Evolutionary conservation across 2,329 filamentous ascomycete species (phyloP).

Genomic region (Sphaerulina musiva): DNA sequence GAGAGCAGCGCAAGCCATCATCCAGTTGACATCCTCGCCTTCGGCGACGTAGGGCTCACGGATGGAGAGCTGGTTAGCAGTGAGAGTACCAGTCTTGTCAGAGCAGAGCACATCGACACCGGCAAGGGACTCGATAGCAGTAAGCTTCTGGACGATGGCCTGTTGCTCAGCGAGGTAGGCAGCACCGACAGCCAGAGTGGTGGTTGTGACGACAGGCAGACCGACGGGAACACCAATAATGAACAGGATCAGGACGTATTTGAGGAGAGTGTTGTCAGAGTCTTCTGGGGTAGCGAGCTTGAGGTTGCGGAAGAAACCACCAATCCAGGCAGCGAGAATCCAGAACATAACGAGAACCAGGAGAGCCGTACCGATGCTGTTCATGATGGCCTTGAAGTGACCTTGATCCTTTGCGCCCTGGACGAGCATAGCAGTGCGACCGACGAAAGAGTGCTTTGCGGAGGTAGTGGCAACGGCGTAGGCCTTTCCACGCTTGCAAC

Average conservation of each 20-base stretch:
- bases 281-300: conserved; percentile 54
- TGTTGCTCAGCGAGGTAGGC: conserved; percentile 72
- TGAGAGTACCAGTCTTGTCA: conserved; percentile 74
- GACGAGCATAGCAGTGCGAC: conserved; percentile 66
- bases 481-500: conserved; percentile 73
- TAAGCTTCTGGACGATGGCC: conserved; percentile 73
- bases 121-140: conserved; percentile 68
- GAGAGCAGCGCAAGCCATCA: conserved; percentile 73
- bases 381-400: conserved; percentile 79
- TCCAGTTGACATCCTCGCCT: conserved; percentile 74
- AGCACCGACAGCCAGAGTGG: conserved; percentile 68
- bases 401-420: conserved; percentile 69
- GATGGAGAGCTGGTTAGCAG: conserved; percentile 67
- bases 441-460: conserved; percentile 68
- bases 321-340: conserved; percentile 69
- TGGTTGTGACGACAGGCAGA: conserved; percentile 73
- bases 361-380: conserved; percentile 68
- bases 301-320: conserved; percentile 69
- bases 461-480: conserved; percentile 62
- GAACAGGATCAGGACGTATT: conserved; percentile 63
- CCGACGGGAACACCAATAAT: conserved; percentile 75
- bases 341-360: conserved; percentile 72
- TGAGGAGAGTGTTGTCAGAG: conserved; percentile 58
- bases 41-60: conserved; percentile 71
- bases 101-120: conserved; percentile 75